A percentile compares a stretch with the other conserved stretches of the same genome.
phyloP scores from a whole-genome alignment of 164 flowering plant species.

The Berberis vulgaris region DNA sequence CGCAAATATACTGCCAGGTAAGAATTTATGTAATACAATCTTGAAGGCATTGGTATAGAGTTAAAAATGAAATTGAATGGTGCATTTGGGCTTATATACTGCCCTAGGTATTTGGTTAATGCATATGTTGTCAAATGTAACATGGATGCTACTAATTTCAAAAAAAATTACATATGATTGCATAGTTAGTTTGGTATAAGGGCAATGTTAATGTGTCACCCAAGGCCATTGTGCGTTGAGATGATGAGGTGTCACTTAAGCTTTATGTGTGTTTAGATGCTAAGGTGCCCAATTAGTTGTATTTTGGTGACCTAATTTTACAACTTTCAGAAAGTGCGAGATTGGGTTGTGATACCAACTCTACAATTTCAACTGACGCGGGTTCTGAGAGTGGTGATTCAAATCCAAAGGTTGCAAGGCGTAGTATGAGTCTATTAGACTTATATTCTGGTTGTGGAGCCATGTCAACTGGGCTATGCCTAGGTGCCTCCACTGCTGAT shows the following conservation, averaged over 20 bases:
- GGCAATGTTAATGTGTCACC: too few species aligned
- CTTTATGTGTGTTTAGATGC: neutral
- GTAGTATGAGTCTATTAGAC: slow-evolving; percentile 48
- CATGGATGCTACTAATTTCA: too few species aligned
- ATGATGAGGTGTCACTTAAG: too few species aligned
- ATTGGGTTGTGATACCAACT: slow-evolving; percentile 15
- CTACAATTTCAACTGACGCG: slow-evolving; percentile 30
- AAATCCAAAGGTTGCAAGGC: neutral
- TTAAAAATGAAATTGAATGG: neutral
- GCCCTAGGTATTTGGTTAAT: too few species aligned
- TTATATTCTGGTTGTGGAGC: slow-evolving; percentile 90
- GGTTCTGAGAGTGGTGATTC: slow-evolving; percentile 10
- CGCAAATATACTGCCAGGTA: neutral
- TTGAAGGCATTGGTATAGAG: neutral
- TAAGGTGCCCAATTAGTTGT: neutral
- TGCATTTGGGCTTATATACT: too few species aligned
- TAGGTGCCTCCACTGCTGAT: slow-evolving; percentile 49
- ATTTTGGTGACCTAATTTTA: neutral
- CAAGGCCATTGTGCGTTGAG: too few species aligned
- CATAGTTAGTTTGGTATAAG: too few species aligned
- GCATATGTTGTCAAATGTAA: too few species aligned
- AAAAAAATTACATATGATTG: too few species aligned
- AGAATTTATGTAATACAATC: neutral
- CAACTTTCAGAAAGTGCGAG: neutral
- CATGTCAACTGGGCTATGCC: slow-evolving; percentile 85